Evolutionary conservation across 768 basidiomycete species (phyloP).

Genomic region (Serpula lacrymans): DNA sequence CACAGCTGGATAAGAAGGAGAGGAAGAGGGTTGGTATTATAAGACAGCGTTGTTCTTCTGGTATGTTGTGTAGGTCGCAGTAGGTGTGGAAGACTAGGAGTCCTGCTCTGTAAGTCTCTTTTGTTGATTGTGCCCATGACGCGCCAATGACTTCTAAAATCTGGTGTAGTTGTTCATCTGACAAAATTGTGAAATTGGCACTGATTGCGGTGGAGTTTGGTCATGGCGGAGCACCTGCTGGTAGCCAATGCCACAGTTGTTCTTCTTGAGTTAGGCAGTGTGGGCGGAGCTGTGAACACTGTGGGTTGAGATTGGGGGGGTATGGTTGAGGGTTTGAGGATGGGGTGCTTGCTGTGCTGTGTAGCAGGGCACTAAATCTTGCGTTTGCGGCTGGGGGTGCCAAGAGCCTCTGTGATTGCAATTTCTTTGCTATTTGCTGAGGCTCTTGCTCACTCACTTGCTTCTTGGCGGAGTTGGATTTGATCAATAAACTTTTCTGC

Average conservation of each 20-base stretch:
- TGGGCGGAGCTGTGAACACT: constrained; percentile 16
- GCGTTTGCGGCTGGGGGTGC: no score
- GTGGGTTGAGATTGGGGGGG: constrained; percentile 7
- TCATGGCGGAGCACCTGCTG: no score
- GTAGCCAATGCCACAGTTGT: constrained; percentile 22
- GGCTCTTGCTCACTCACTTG: not conserved
- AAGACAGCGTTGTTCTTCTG: constrained; percentile 32
- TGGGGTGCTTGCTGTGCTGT: no score
- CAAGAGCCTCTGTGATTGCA: no score
- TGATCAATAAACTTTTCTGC: constrained; percentile 3
- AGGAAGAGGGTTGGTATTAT: constrained; percentile 18
- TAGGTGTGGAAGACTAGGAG: constrained; percentile 37
- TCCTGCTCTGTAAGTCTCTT: constrained; percentile 35
- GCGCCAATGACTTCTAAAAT: constrained; percentile 19
- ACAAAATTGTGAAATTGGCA: constrained; percentile 8
- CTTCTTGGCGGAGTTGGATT: not conserved
- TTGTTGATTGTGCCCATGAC: constrained; percentile 28
- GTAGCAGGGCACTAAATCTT: no score
- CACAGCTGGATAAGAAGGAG: constrained; percentile 24
- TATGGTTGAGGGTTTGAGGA: constrained; percentile 5
- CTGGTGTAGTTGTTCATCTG: constrained; percentile 16
- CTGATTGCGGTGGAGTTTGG: no score
- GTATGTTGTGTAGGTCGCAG: constrained; percentile 30
- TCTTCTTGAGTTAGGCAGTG: constrained; percentile 24
- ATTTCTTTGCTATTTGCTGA: no score